These are phyloP conservation scores for Cornus kousa DNA, from an alignment of 148 eudicot species.

Conservation along the genomic window DNA sequence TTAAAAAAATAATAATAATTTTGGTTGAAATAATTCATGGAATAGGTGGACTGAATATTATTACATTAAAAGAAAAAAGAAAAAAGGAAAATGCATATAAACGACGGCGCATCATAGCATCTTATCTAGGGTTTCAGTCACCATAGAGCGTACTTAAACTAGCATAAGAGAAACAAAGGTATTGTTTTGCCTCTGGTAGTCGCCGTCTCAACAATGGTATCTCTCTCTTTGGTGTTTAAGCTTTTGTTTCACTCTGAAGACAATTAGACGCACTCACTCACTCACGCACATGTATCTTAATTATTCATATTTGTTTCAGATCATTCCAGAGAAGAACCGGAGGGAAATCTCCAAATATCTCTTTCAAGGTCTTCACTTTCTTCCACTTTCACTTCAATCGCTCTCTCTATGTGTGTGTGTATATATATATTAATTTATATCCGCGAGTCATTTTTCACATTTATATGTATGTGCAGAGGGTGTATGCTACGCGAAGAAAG, in stretches of 20 bases:
- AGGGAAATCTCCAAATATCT: slow-evolving; percentile 84
- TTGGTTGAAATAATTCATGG: no score
- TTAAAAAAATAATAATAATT: no score
- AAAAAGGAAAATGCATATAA: no score
- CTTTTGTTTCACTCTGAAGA: no score
- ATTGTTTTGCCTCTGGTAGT: background rate
- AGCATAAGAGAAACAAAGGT: background rate
- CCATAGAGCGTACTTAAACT: no score
- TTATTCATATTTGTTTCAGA: slow-evolving; percentile 30
- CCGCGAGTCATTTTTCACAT: background rate
- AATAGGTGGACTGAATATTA: no score
- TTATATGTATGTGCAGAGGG: slow-evolving; percentile 20
- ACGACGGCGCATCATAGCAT: no score
- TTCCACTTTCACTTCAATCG: background rate
- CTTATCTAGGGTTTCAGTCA: no score
- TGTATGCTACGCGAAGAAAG: slow-evolving; percentile 31
- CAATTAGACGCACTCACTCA: background rate
- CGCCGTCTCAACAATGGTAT: background rate
- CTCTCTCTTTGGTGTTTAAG: background rate
- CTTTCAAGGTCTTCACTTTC: slow-evolving; percentile 62
- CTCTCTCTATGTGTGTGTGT: background rate
- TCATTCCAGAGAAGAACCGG: slow-evolving; percentile 84
- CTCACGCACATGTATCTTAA: background rate
- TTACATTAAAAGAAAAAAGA: no score
- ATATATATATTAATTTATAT: background rate